Evolutionary conservation across 2,329 filamentous ascomycete genomes (phyloP).

Genomic region (Chalaropsis ovoidea): DNA sequence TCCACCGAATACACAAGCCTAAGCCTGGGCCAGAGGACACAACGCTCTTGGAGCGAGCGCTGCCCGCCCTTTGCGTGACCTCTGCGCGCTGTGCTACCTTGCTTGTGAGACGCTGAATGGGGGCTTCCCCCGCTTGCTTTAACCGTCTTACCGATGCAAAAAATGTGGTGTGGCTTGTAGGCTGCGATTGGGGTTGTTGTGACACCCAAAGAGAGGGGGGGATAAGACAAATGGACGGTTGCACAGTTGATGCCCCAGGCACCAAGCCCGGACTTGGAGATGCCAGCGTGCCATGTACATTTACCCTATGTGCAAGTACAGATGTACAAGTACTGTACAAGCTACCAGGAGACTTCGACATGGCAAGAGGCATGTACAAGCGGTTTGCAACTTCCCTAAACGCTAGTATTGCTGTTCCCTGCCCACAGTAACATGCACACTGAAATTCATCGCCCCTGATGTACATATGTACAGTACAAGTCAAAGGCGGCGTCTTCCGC

Average conservation of each 20-base stretch:
- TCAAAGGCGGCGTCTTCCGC: too few relatives aligned
- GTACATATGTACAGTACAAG: too few relatives aligned
- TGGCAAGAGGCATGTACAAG: background rate
- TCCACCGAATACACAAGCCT: too few relatives aligned
- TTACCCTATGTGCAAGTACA: too few relatives aligned
- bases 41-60: too few relatives aligned
- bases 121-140: constrained; percentile 7
- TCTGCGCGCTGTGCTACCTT: background rate
- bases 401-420: too few relatives aligned
- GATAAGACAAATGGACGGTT: background rate
- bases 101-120: background rate
- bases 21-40: background rate
- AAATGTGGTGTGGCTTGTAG: constrained; percentile 7
- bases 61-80: background rate
- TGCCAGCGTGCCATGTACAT: background rate
- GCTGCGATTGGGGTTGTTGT: background rate
- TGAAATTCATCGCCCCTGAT: too few relatives aligned
- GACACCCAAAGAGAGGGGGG: background rate
- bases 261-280: background rate
- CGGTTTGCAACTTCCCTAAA: background rate
- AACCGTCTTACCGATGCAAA: constrained; percentile 6
- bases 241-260: background rate
- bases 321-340: too few relatives aligned
- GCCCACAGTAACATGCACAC: too few relatives aligned
- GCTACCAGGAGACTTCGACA: background rate